phyloP scores from a whole-genome alignment of 2,329 filamentous ascomycete genomes.

The Ophiocordyceps camponoti-floridani region DNA sequence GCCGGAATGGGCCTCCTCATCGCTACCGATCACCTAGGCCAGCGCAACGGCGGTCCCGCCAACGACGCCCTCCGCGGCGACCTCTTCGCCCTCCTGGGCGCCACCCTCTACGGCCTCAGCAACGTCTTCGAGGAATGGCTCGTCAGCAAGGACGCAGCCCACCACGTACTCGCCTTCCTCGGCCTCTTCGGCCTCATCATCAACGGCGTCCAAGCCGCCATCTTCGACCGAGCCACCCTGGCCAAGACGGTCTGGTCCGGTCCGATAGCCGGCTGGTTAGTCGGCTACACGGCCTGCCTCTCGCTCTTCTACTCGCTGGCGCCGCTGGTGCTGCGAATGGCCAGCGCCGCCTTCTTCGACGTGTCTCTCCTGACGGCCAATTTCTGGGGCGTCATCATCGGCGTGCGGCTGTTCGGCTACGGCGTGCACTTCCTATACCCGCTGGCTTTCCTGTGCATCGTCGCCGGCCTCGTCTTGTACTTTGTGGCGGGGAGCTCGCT shows the following conservation, averaged over 20 bases:
- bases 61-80: slow-evolving; percentile 76
- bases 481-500: slow-evolving; percentile 69
- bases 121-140: slow-evolving; percentile 94
- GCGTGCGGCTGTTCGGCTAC: slow-evolving; percentile 68
- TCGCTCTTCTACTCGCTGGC: slow-evolving; percentile 75
- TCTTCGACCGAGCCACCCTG: slow-evolving; percentile 55
- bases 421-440: slow-evolving; percentile 81
- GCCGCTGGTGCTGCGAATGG: slow-evolving; percentile 76
- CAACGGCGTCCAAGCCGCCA: slow-evolving; percentile 77
- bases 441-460: slow-evolving; percentile 84
- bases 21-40: slow-evolving; percentile 70
- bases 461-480: slow-evolving; percentile 71
- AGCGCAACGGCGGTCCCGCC: slow-evolving; percentile 48
- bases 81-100: slow-evolving; percentile 75
- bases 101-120: slow-evolving; percentile 75
- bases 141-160: slow-evolving; percentile 69
- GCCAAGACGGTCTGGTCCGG: slow-evolving; percentile 4
- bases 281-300: slow-evolving; percentile 77
- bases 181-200: slow-evolving; percentile 78
- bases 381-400: slow-evolving; percentile 94
- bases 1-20: slow-evolving; percentile 80
- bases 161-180: slow-evolving; percentile 85
- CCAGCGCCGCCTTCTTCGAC: slow-evolving; percentile 87
- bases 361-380: slow-evolving; percentile 86
- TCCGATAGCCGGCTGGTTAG: slow-evolving; percentile 56